Evolutionary conservation across 2,329 filamentous ascomycete genomes (phyloP), one percentile per base, ranked within the genome.

Genomic region (Aureobasidium sp.): DNA sequence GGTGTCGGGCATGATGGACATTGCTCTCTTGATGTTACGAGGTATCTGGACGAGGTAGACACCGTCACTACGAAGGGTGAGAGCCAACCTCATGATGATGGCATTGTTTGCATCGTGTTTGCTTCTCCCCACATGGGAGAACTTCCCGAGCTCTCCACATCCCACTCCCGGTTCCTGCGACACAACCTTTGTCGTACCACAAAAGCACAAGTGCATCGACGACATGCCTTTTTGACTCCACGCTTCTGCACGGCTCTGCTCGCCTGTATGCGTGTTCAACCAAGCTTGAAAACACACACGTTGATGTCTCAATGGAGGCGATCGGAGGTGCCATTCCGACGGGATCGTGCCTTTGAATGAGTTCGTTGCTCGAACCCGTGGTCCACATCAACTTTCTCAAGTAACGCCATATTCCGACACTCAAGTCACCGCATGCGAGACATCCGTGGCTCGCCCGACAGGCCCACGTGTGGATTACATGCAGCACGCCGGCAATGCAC

Each of bases 1-100:
- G 64, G 73, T 65, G 15, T 70, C 66, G 14, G 71, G 58, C 71
- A 73, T 73, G 27, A 12, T 66, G 39, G 6, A 20, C 14, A 20
- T 14, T 11, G 39, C 14, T 44, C 12, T 29, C 39, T 15, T 3
- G 9, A 25, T 39, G 31, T 48, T 48, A 20, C 39, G 41, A 48
- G 8, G n/a, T 25, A 36, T n/a, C n/a, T 48, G 34, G 29, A 47
- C 39, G 41, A 29, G 11, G 7, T 31, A 27, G 14, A 29, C 27
- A 29, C 31, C 22, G 55, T 48, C 8, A 37, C 7, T 20, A 15
- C 17, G 11, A 42, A 47, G 55, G 42, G 41, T 37, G 39, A 47
- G 27, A 36, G 31, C 15, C 41, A 8, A 34, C 53, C 53, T 57
- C 53, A 57, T 27, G 9, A 58, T 58, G 55, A 58, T 58, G 55